These are phyloP conservation scores for Phylloporus sp. DNA, from an alignment of 768 basidiomycete species.

Conservation along the genomic window DNA sequence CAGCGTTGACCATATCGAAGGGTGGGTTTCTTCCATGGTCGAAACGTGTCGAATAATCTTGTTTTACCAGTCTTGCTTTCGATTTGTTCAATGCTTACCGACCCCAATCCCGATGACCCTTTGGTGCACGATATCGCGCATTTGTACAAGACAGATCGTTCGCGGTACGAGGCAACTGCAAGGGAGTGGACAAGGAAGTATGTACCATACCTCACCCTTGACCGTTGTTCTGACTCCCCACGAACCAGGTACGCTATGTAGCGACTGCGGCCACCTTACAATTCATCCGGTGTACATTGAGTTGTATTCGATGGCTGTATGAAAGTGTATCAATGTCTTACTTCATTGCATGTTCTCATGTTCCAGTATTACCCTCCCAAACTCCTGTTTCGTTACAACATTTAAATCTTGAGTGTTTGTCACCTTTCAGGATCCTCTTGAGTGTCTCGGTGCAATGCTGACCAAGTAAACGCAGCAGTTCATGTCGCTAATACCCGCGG, in stretches of 20 bases:
- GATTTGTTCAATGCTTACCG: conserved; percentile 99
- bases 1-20: conserved; percentile 98
- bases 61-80: conserved; percentile 77
- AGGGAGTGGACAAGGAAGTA: conserved; percentile 99
- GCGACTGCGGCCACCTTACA: conserved; percentile 25
- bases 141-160: conserved; percentile 98
- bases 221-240: background rate
- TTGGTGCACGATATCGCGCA: conserved; percentile 98
- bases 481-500: background rate
- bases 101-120: conserved; percentile 99
- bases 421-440: background rate
- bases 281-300: conserved; percentile 19
- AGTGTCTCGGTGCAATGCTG: background rate
- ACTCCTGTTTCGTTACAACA: conserved; percentile 15
- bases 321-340: conserved; percentile 33
- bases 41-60: conserved; percentile 1
- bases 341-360: conserved; percentile 29
- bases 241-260: conserved; percentile 51
- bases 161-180: conserved; percentile 96
- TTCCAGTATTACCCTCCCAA: conserved; percentile 31
- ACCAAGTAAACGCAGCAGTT: background rate
- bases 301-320: conserved; percentile 32
- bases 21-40: conserved; percentile 47
- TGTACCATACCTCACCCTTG: conserved; percentile 26
- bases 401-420: conserved; percentile 18